Percentiles rank a stretch among this genome's conserved stretches.
These are phyloP conservation scores for Rhizopogon salebrosus DNA, from an alignment of 768 basidiomycete genomes.

Conservation along the genomic window DNA sequence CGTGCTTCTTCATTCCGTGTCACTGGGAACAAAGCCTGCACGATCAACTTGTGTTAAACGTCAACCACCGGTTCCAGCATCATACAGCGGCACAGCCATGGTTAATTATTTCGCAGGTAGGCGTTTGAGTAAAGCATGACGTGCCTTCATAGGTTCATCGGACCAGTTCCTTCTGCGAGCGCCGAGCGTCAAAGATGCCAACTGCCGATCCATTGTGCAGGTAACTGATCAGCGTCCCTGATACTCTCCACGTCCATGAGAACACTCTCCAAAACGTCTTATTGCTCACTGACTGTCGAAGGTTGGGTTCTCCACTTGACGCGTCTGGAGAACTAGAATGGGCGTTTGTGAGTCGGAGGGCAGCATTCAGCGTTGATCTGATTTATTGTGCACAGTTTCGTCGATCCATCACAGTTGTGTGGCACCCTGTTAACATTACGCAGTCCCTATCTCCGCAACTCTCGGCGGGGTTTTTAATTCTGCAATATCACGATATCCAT, in stretches of 20 bases:
- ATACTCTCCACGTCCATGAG: not conserved
- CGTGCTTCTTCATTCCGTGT: too few species aligned
- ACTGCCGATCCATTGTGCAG: too few species aligned
- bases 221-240: too few species aligned
- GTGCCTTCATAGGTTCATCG: not conserved
- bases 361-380: not conserved
- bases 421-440: not conserved
- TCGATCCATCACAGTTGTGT: too few species aligned
- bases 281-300: not conserved
- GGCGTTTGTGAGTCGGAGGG: not conserved
- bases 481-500: not conserved
- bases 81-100: too few species aligned
- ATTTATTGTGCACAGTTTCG: not conserved
- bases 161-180: not conserved
- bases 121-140: too few species aligned
- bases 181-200: not conserved
- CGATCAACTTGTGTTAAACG: too few species aligned
- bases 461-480: not conserved
- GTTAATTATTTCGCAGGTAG: too few species aligned
- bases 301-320: not conserved
- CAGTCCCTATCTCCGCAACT: not conserved
- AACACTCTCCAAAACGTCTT: not conserved
- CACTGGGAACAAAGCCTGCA: too few species aligned
- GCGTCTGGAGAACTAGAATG: not conserved
- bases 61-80: too few species aligned